Evolutionary conservation across 2,329 filamentous ascomycete genomes (phyloP).

Genomic region (Chaetoscypha palmicola): DNA sequence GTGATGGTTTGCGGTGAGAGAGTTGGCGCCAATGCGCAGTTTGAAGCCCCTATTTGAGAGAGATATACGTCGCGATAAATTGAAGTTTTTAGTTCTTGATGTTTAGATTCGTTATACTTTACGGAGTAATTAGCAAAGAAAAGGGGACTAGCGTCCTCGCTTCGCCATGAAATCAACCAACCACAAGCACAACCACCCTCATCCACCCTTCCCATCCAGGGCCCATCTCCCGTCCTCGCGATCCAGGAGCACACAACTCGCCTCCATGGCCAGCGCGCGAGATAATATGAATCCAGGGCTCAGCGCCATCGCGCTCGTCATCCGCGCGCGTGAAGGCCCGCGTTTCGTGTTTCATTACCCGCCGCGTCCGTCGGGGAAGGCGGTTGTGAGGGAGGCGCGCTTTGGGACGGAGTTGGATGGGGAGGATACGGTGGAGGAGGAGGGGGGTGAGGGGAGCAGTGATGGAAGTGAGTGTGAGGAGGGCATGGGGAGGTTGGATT

Average conservation of each 20-base stretch:
- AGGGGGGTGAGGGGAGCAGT: constrained; percentile 21
- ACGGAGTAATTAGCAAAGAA: no score
- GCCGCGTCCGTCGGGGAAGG: constrained; percentile 41
- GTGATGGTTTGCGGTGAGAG: no score
- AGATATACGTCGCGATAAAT: no score
- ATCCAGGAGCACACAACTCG: neutral
- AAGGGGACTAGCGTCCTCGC: no score
- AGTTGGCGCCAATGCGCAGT: no score
- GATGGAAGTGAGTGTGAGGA: constrained; percentile 40
- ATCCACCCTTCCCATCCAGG: neutral
- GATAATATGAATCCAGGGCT: constrained; percentile 42
- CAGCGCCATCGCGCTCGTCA: constrained; percentile 28
- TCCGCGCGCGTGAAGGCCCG: constrained; percentile 66
- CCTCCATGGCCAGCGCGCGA: constrained; percentile 9
- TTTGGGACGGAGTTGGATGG: constrained; percentile 31
- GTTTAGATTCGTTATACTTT: no score
- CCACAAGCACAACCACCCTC: no score
- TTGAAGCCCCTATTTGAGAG: no score
- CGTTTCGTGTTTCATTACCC: constrained; percentile 85
- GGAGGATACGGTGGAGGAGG: constrained; percentile 14
- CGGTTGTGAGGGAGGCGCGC: constrained; percentile 24
- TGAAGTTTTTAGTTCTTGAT: no score
- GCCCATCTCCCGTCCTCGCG: neutral
- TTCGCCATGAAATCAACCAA: no score
- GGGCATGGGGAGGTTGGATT: constrained; percentile 31